Evolutionary conservation across 1,139 yeast genomes (phyloP).

Genomic region (Taphrina sp.): DNA sequence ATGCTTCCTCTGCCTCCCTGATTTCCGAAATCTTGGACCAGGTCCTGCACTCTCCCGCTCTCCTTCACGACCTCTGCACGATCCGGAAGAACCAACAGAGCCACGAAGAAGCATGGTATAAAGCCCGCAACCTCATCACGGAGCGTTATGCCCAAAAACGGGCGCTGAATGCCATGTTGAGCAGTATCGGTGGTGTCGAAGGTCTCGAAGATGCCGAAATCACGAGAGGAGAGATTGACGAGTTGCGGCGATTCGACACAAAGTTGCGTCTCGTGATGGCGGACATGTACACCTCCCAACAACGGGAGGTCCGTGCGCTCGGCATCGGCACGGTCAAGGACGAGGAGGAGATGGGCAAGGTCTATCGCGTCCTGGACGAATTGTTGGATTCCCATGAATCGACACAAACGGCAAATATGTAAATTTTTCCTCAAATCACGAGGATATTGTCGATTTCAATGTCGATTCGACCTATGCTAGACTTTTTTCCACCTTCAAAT

Average conservation of each 20-base stretch:
- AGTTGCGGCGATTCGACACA: not conserved
- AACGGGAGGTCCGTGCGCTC: not conserved
- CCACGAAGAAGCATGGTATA: conserved; percentile 11
- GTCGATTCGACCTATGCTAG: no score
- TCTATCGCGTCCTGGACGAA: conserved; percentile 5
- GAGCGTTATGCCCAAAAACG: conserved; percentile 1
- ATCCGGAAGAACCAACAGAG: conserved; percentile 4
- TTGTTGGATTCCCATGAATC: not conserved
- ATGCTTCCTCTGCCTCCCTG: not conserved
- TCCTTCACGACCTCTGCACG: not conserved
- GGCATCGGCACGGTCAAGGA: not conserved
- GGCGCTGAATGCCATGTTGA: not conserved
- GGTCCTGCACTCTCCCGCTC: not conserved
- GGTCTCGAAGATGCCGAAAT: not conserved
- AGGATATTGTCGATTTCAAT: no score
- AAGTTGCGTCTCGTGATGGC: conserved; percentile 8
- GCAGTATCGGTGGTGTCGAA: not conserved
- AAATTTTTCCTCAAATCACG: no score
- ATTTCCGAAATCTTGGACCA: not conserved
- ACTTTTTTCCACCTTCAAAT: not conserved
- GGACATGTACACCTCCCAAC: not conserved
- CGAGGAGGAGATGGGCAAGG: not conserved
- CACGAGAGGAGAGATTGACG: not conserved
- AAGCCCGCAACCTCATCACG: conserved; percentile 1
- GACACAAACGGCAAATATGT: not conserved